A percentile compares a stretch with the other conserved stretches of the same genome.
Evolutionary conservation across 768 basidiomycete species (phyloP).

Genomic region (Rhodocollybia butyracea): DNA sequence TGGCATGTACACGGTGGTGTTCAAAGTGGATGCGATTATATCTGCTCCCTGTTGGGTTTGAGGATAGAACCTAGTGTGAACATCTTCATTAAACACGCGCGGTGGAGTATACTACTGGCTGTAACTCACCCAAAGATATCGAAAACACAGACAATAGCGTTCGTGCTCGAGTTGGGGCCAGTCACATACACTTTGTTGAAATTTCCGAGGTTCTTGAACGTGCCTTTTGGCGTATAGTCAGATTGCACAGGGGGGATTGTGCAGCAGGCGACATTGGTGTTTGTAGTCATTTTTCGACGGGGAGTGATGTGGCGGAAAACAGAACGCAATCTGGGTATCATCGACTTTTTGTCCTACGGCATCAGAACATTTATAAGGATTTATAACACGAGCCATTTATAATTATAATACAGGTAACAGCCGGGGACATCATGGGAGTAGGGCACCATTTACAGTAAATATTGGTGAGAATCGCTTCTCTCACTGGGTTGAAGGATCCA

Average conservation of each 20-base stretch:
- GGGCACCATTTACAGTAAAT: not conserved
- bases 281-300: slow-evolving; percentile 30
- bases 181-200: slow-evolving; percentile 52
- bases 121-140: slow-evolving; percentile 66
- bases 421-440: not conserved
- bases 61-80: not conserved
- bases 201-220: slow-evolving; percentile 41
- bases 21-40: slow-evolving; percentile 49
- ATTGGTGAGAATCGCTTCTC: not conserved
- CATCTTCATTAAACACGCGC: too few relatives aligned
- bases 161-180: slow-evolving; percentile 44
- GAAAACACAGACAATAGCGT: slow-evolving; percentile 54
- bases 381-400: too few relatives aligned
- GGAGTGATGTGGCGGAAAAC: slow-evolving; percentile 35
- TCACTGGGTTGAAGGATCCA: not conserved
- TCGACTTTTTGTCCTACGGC: slow-evolving; percentile 4
- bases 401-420: too few relatives aligned
- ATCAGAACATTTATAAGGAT: not conserved
- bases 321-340: slow-evolving; percentile 34
- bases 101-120: too few relatives aligned
- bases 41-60: slow-evolving; percentile 65
- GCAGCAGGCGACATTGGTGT: slow-evolving; percentile 48
- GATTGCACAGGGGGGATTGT: slow-evolving; percentile 51
- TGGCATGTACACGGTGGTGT: slow-evolving; percentile 61
- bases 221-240: slow-evolving; percentile 50